Evolutionary conservation across 306 rosid genomes (phyloP).

Genomic region (Cucurbita ficifolia): DNA sequence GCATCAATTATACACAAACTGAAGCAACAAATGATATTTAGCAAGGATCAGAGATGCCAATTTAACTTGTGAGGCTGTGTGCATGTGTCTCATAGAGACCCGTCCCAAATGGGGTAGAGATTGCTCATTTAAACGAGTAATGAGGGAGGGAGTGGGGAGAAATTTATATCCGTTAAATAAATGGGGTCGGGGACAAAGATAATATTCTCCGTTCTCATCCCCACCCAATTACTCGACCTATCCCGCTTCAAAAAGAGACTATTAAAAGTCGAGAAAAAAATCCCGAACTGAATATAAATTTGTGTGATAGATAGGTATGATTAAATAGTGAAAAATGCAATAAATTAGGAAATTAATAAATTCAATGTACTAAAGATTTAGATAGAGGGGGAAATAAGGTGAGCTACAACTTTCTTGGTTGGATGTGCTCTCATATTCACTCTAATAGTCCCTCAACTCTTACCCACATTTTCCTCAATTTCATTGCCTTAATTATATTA

Average conservation of each 20-base stretch:
- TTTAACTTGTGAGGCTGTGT: too few species aligned
- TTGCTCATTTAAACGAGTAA: too few species aligned
- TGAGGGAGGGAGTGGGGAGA: too few species aligned
- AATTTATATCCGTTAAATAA: too few species aligned
- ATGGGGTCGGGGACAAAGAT: too few species aligned
- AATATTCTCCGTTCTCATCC: too few species aligned
- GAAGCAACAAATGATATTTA: not conserved
- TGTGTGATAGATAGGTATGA: not conserved
- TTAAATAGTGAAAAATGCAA: not conserved
- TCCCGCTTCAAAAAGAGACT: too few species aligned
- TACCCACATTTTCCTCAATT: not conserved
- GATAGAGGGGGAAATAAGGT: not conserved
- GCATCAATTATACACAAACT: not conserved
- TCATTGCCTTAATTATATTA: not conserved
- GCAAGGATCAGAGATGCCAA: too few species aligned
- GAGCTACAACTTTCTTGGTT: not conserved
- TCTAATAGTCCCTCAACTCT: not conserved
- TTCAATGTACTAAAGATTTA: not conserved
- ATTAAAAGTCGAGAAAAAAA: not conserved
- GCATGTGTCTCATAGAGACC: too few species aligned
- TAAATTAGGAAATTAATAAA: not conserved
- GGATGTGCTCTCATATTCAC: not conserved
- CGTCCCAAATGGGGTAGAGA: too few species aligned
- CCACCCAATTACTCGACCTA: too few species aligned
- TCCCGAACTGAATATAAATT: not conserved